Conservation (phyloP, 768 basidiomycete genomes). For the Mycena capillaripes region DNA sequence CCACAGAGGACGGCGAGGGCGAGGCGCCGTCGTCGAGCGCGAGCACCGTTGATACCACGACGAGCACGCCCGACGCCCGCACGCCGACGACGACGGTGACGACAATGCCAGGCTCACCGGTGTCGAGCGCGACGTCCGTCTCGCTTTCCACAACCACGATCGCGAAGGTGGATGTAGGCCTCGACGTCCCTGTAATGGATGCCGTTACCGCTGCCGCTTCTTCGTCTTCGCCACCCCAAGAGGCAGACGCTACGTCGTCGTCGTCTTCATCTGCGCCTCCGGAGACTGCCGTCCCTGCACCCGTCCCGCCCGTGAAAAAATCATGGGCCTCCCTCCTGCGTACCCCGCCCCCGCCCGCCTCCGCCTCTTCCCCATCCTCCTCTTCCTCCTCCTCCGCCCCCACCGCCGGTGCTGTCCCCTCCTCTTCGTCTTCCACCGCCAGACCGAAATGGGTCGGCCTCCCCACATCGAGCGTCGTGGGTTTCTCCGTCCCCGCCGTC, state of each 20-base stretch:
- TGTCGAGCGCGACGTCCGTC: conserved; percentile 46
- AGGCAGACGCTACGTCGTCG: background rate
- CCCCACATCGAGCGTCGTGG: conserved; percentile 79
- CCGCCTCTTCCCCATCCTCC: too few relatives aligned
- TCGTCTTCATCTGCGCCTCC: background rate
- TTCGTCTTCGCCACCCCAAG: too few relatives aligned
- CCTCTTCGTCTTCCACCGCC: background rate
- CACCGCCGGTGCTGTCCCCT: background rate
- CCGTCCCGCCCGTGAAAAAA: conserved; percentile 61
- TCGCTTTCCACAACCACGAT: background rate
- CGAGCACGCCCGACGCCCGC: conserved; percentile 49
- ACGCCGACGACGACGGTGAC: conserved; percentile 60
- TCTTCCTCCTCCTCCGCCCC: conserved; percentile 39
- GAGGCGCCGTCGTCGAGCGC: background rate
- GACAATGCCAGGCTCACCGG: conserved; percentile 68
- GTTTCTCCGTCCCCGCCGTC: conserved; percentile 78
- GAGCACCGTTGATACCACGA: conserved; percentile 11
- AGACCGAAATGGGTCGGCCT: conserved; percentile 59
- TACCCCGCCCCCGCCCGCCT: conserved; percentile 52
- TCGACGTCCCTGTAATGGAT: too few relatives aligned
- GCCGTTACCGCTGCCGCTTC: too few relatives aligned
- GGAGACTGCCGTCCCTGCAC: conserved; percentile 33
- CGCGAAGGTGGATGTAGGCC: background rate
- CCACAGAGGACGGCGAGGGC: background rate
- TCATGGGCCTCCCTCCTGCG: conserved; percentile 85